A percentile compares a stretch with the other conserved stretches of the same genome.
phyloP scores from a whole-genome alignment of 1,284 basidiomycete genomes.

The Leccinum pachyderme region DNA sequence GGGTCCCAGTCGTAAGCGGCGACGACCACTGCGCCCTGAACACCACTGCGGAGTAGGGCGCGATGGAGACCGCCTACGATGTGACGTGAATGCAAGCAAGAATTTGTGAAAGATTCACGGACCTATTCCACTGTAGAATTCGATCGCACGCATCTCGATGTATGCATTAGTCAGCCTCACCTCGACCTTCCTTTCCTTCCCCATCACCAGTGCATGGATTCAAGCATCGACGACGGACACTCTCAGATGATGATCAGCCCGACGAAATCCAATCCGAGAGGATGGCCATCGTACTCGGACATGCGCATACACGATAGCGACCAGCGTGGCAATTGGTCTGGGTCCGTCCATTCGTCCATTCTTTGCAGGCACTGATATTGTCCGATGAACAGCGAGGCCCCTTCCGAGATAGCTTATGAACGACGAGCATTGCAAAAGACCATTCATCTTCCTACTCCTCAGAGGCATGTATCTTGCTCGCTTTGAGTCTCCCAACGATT shows the following conservation, averaged over 20 bases:
- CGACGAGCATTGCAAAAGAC: conserved; percentile 10
- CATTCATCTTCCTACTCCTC: conserved; percentile 29
- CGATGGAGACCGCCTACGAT: conserved; percentile 62
- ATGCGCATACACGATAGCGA: conserved; percentile 1
- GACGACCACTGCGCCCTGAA: conserved; percentile 42
- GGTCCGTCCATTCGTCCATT: conserved; percentile 17
- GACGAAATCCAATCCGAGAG: conserved; percentile 9
- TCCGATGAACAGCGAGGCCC: conserved; percentile 10
- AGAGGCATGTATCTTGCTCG: conserved; percentile 15
- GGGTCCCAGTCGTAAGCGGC: conserved; percentile 80
- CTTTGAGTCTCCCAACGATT: background rate
- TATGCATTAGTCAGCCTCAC: conserved; percentile 21
- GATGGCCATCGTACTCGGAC: conserved; percentile 18
- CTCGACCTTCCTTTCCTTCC: too few relatives aligned
- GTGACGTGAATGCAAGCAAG: conserved; percentile 11
- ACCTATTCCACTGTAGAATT: conserved; percentile 80
- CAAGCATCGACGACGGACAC: background rate
- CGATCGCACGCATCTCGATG: conserved; percentile 43
- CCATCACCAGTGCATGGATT: conserved; percentile 6
- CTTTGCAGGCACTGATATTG: conserved; percentile 1
- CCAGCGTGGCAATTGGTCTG: conserved; percentile 6
- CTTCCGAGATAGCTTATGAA: conserved; percentile 1
- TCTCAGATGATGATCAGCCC: conserved; percentile 13
- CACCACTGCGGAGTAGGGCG: conserved; percentile 54
- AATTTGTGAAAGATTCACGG: background rate